Percentiles rank a stretch among this genome's conserved stretches.
These are phyloP conservation scores for Hygrophorus pudorinus DNA, from an alignment of 768 basidiomycete species.

Conservation along the genomic window DNA sequence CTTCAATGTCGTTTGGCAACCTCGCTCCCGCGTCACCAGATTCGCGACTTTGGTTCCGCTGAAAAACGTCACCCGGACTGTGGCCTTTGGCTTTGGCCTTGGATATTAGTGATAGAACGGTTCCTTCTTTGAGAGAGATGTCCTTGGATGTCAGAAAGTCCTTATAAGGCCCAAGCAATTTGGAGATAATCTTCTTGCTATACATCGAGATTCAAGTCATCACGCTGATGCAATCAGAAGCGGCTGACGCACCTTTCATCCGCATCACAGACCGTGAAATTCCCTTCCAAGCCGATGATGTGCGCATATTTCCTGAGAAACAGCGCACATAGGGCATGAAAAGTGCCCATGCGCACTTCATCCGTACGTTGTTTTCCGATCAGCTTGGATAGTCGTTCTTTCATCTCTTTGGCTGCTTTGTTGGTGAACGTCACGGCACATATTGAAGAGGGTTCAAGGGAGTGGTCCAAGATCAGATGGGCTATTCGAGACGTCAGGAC, in stretches of 20 bases:
- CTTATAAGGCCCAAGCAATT: constrained; percentile 47
- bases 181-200: constrained; percentile 61
- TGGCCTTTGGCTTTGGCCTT: constrained; percentile 64
- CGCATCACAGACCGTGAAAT: constrained; percentile 77
- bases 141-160: constrained; percentile 35
- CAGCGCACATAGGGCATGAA: constrained; percentile 65
- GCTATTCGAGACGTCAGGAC: constrained; percentile 63
- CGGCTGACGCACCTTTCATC: constrained; percentile 53
- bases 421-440: constrained; percentile 85
- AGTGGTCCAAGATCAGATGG: constrained; percentile 46
- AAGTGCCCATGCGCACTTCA: constrained; percentile 62
- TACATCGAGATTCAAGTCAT: constrained; percentile 3
- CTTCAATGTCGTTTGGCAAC: constrained; percentile 21
- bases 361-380: constrained; percentile 51
- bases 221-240: neutral
- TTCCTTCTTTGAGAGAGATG: constrained; percentile 44
- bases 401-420: constrained; percentile 86
- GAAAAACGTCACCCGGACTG: constrained; percentile 36
- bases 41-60: constrained; percentile 13
- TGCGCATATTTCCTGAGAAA: constrained; percentile 60
- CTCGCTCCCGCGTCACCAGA: neutral
- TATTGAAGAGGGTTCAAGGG: constrained; percentile 45
- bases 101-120: constrained; percentile 55
- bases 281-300: constrained; percentile 48
- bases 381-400: constrained; percentile 51